A percentile compares a stretch with the other conserved stretches of the same genome.
phyloP scores from a whole-genome alignment of 2,329 filamentous ascomycete species.

The Hypoxylon sp. region DNA sequence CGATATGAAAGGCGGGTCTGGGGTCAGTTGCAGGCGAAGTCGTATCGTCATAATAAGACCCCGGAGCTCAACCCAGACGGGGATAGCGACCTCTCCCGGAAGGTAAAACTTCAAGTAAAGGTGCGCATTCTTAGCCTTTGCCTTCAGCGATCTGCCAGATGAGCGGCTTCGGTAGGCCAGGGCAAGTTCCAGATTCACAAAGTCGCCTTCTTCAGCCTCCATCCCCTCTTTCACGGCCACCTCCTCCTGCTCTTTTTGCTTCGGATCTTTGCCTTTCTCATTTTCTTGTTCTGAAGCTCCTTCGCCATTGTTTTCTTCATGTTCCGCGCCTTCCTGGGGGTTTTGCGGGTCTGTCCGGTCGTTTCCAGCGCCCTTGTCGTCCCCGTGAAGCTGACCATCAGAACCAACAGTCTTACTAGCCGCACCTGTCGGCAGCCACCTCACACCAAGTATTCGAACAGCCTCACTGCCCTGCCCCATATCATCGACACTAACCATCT shows the following conservation, averaged over 20 bases:
- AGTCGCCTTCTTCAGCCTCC: slow-evolving; percentile 83
- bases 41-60: slow-evolving; percentile 80
- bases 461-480: slow-evolving; percentile 82
- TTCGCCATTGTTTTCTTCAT: slow-evolving; percentile 53
- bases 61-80: slow-evolving; percentile 82
- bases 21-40: slow-evolving; percentile 78
- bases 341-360: slow-evolving; percentile 65
- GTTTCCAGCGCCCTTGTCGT: slow-evolving; percentile 59
- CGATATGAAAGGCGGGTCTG: slow-evolving; percentile 83
- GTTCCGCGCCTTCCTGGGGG: slow-evolving; percentile 50
- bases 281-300: slow-evolving; percentile 52
- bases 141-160: slow-evolving; percentile 70
- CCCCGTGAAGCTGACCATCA: slow-evolving; percentile 69
- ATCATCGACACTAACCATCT: slow-evolving; percentile 83
- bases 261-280: slow-evolving; percentile 53
- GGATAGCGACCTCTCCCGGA: slow-evolving; percentile 65
- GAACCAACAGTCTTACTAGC: slow-evolving; percentile 72
- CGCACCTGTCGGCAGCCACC: slow-evolving; percentile 80
- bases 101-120: slow-evolving; percentile 81
- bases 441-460: slow-evolving; percentile 77
- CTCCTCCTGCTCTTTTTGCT: slow-evolving; percentile 58
- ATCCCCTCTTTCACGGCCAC: slow-evolving; percentile 69
- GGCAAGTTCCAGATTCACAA: slow-evolving; percentile 82
- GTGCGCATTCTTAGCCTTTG: slow-evolving; percentile 80
- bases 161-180: slow-evolving; percentile 79